Conservation (phyloP, 768 basidiomycete genomes). For the Collybiopsis luxurians region DNA sequence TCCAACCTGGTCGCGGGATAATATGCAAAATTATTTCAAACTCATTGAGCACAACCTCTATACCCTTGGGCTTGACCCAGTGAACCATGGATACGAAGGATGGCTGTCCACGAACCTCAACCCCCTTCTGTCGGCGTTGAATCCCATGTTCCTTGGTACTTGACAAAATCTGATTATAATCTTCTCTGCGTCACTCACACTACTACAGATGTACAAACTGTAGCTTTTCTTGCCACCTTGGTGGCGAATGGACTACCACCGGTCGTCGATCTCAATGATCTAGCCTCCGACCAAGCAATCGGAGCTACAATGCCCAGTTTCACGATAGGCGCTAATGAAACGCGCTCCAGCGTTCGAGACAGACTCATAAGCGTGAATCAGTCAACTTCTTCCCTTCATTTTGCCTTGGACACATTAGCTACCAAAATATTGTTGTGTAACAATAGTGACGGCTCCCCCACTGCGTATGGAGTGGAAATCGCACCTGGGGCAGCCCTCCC, state of each 20-base stretch:
- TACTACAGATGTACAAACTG: conserved; percentile 22
- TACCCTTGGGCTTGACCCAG: conserved; percentile 9
- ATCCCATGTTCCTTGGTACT: conserved; percentile 22
- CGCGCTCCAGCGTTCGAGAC: conserved; percentile 24
- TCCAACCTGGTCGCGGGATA: conserved; percentile 22
- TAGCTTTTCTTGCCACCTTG: conserved; percentile 18
- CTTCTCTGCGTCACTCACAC: neutral
- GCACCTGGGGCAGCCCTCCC: conserved; percentile 16
- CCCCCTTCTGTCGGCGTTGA: conserved; percentile 15
- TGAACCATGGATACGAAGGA: conserved; percentile 27
- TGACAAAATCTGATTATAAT: neutral
- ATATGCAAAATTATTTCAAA: conserved; percentile 29
- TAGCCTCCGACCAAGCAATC: conserved; percentile 15
- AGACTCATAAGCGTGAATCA: conserved; percentile 16
- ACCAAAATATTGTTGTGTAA: conserved; percentile 16
- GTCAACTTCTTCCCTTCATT: conserved; percentile 13
- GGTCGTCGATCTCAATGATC: conserved; percentile 22
- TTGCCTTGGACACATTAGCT: conserved; percentile 24
- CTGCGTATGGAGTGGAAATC: conserved; percentile 18
- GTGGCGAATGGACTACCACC: conserved; percentile 12
- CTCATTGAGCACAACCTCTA: conserved; percentile 24
- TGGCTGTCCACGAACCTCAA: conserved; percentile 28
- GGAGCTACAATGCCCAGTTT: conserved; percentile 19
- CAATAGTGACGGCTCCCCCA: conserved; percentile 9
- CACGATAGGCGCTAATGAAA: conserved; percentile 22